Conservation (phyloP, 2,329 filamentous ascomycete genomes). For the Aspergillus chevalieri region DNA sequence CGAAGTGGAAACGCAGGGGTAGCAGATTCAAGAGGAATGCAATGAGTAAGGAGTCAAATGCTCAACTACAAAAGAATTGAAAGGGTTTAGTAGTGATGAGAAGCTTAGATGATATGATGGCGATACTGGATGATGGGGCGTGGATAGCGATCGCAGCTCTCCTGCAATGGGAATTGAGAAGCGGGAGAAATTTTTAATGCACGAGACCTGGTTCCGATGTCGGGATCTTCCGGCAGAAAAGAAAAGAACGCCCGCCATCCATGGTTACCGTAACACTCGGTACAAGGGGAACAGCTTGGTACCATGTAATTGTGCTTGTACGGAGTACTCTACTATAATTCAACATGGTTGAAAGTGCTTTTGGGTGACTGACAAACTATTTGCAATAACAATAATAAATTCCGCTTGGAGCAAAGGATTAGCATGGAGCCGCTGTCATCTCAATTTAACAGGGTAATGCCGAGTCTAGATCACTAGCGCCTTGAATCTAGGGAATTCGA, state of each 20-base stretch:
- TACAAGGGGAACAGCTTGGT: no score
- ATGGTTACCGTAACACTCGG: background rate
- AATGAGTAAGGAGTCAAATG: background rate
- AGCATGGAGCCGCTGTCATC: no score
- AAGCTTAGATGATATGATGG: conserved; percentile 1
- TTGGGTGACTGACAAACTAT: no score
- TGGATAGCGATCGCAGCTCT: conserved; percentile 9
- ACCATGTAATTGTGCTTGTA: no score
- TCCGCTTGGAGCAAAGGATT: no score
- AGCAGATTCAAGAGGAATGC: background rate
- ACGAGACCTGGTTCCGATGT: conserved; percentile 8
- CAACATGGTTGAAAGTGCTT: no score
- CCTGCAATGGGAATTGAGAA: conserved; percentile 7
- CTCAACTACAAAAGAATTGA: background rate
- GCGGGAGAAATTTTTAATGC: conserved; percentile 10
- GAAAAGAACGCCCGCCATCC: background rate
- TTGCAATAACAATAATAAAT: no score
- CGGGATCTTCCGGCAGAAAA: conserved; percentile 19
- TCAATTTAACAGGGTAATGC: no score
- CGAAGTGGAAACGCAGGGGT: no score
- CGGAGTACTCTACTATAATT: no score
- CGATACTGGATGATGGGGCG: conserved; percentile 5
- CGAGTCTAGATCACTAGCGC: no score
- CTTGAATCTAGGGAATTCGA: no score
- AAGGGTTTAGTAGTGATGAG: background rate